phyloP scores from a whole-genome alignment of 1,139 yeast genomes.

The Blastobotrys serpentis region DNA sequence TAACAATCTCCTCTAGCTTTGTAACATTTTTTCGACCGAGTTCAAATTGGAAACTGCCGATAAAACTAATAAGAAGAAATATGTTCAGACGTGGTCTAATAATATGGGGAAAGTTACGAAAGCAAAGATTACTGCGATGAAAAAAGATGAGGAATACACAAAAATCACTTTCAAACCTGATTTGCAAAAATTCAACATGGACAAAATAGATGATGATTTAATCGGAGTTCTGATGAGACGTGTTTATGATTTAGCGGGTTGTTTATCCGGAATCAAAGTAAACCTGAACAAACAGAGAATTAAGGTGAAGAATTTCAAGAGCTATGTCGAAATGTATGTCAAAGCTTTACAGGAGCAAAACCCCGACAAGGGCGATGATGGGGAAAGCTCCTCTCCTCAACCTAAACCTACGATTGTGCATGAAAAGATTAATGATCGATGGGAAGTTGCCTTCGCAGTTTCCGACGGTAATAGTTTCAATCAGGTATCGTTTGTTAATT shows the following conservation, averaged over 20 bases:
- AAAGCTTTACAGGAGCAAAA: conserved; percentile 57
- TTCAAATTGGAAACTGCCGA: conserved; percentile 91
- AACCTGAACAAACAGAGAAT: conserved; percentile 73
- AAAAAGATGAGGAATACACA: conserved; percentile 72
- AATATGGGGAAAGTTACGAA: conserved; percentile 80
- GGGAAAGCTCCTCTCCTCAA: conserved; percentile 30
- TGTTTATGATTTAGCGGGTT: conserved; percentile 94
- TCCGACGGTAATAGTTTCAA: conserved; percentile 80
- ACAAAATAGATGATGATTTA: conserved; percentile 72
- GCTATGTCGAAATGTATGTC: conserved; percentile 86
- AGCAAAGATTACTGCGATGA: conserved; percentile 66
- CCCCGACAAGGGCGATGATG: conserved; percentile 37
- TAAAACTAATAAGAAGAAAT: conserved; percentile 56
- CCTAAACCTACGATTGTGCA: conserved; percentile 68
- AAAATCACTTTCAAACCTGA: conserved; percentile 90
- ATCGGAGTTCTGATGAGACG: conserved; percentile 86
- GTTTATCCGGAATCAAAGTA: conserved; percentile 82
- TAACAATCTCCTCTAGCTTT: conserved; percentile 42
- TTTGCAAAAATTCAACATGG: conserved; percentile 80
- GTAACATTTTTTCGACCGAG: conserved; percentile 88
- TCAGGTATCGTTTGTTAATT: conserved; percentile 95
- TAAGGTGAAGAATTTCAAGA: conserved; percentile 71
- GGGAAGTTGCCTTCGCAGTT: conserved; percentile 96
- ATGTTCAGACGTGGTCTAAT: conserved; percentile 79
- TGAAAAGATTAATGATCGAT: conserved; percentile 72